These are phyloP conservation scores for Metschnikowia continentalis DNA, from an alignment of 805 yeast species.

Conservation along the genomic window DNA sequence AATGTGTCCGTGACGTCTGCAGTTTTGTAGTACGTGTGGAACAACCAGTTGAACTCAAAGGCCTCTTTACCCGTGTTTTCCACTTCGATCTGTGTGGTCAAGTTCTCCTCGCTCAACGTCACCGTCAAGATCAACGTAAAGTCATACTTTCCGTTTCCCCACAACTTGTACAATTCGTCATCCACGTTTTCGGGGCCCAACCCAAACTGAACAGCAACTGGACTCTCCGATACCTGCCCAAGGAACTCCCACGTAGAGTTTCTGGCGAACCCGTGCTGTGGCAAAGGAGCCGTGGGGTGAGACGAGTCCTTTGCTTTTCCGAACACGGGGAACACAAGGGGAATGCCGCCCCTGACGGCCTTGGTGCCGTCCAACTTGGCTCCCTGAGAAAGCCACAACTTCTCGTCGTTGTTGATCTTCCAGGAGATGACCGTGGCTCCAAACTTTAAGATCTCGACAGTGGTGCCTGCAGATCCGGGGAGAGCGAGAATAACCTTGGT, in stretches of 20 bases:
- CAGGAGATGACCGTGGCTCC: conserved; percentile 92
- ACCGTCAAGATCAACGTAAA: conserved; percentile 75
- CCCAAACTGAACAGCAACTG: conserved; percentile 80
- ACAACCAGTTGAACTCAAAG: conserved; percentile 88
- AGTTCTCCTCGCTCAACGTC: conserved; percentile 47
- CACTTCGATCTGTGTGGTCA: conserved; percentile 71
- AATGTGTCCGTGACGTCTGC: conserved; percentile 74
- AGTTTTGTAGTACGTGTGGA: conserved; percentile 82
- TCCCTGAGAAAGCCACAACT: conserved; percentile 73
- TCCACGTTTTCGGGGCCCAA: conserved; percentile 81
- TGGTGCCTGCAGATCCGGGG: conserved; percentile 48
- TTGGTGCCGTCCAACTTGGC: conserved; percentile 88
- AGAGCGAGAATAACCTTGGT: conserved; percentile 58
- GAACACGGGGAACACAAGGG: conserved; percentile 90
- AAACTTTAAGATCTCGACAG: conserved; percentile 67
- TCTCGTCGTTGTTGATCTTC: conserved; percentile 65
- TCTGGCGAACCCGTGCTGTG: conserved; percentile 97
- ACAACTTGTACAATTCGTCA: conserved; percentile 50
- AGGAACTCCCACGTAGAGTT: conserved; percentile 88
- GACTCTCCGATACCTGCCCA: conserved; percentile 69
- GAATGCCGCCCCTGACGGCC: conserved; percentile 97
- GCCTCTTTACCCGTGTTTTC: conserved; percentile 60
- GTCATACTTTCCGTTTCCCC: conserved; percentile 55
- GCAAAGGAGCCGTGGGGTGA: conserved; percentile 61
- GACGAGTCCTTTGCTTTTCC: conserved; percentile 59